Evolutionary conservation across 2,329 filamentous ascomycete species (phyloP), one percentile per base, ranked within the genome.

Genomic region (Alternaria infectoria): DNA sequence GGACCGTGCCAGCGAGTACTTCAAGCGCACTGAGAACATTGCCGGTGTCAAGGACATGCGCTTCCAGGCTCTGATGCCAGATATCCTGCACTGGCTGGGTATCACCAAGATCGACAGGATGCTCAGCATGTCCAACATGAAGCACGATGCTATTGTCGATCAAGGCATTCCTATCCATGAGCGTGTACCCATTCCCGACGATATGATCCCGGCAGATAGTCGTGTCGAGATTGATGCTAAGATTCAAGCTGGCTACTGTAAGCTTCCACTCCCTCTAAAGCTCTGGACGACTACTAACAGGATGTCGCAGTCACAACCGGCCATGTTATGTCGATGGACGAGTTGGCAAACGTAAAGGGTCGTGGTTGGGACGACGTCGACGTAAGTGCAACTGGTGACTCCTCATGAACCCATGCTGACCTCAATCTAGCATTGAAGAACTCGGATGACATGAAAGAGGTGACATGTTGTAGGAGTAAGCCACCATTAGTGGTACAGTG

Each of bases 221-320:
- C 87, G 95, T 69, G 96, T 98, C n/a, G 96, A 99, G 81, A 99
- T 98, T 76, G 96, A 98, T 81, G 96, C 96, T 62, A 98, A 98
- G 85, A 97, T 98, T 77, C 96, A 95, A 72, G 93, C 95, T 64
- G 96, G 89, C 21, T 90, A 90, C 76, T 90, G 91, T 93, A 82
- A 81, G 88, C 82, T 26, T 50, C 26, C 32, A 44, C 26, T 19
- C 32, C 40, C 54, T 32, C 52, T 36, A 10, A 12, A 45, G 56
- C 54, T 59, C 19, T 11, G 49, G 25, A 23, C 23, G 13, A 50
- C 46, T 60, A 69, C 74, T 77, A 66, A 77, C 67, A 43, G 40
- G 49, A n/a, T 30, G 61, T 21, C 64, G 58, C 70, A 84, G 82
- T 97, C 79, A 97, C 95, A 7, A 93, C 91, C 12, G 95, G 94